A percentile compares a stretch with the other conserved stretches of the same genome.
Evolutionary conservation across 2,329 filamentous ascomycete species (phyloP).

Genomic region (Botrytis squamosa): DNA sequence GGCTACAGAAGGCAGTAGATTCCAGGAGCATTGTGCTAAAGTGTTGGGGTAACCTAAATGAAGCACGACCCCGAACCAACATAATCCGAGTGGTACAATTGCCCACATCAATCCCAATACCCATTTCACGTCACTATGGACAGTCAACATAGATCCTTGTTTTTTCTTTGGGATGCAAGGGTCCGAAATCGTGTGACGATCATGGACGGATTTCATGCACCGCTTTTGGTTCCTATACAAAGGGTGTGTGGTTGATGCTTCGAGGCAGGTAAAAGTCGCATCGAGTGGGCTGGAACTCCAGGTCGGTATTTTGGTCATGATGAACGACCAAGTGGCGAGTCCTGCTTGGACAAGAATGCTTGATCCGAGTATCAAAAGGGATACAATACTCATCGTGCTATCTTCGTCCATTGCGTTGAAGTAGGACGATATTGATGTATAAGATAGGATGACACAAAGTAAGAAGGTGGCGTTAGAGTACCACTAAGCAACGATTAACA

Average conservation of each 20-base stretch:
- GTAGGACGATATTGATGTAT: not conserved
- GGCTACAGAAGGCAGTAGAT: not conserved
- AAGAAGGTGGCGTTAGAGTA: not conserved
- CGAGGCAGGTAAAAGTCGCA: not conserved
- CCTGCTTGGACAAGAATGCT: not conserved
- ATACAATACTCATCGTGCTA: accelerated
- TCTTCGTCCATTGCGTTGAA: not conserved
- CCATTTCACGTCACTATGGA: not conserved
- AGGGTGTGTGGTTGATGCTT: not conserved
- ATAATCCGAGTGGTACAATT: not conserved
- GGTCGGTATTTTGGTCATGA: not conserved
- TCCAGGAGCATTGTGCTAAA: not conserved
- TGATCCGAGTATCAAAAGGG: not conserved
- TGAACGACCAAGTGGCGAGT: not conserved
- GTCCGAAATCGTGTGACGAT: accelerated
- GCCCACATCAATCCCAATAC: not conserved
- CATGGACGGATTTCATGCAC: not conserved
- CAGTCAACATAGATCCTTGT: not conserved
- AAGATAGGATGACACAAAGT: not conserved
- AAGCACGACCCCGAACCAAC: not conserved
- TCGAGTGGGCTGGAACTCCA: not conserved
- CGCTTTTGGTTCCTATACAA: not conserved
- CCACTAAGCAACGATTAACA: not conserved
- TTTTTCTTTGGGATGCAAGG: not conserved
- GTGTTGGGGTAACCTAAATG: too few relatives aligned